phyloP scores from a whole-genome alignment of 192 early-diverging fungal genomes.

The Coemansia sp. region DNA sequence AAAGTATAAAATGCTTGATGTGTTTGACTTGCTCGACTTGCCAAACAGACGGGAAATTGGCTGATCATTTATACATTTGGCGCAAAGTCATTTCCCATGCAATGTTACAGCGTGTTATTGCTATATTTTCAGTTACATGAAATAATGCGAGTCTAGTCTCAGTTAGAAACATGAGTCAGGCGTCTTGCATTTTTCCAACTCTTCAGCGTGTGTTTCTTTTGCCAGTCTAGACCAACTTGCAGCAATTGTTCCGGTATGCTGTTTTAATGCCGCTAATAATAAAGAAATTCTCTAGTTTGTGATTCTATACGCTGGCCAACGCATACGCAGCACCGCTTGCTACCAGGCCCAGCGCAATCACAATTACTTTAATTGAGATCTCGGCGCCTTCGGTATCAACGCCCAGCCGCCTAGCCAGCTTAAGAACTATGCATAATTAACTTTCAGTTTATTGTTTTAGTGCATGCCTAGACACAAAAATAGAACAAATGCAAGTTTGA shows the following conservation, averaged over 20 bases:
- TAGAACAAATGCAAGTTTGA: background rate
- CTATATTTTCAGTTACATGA: background rate
- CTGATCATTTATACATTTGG: constrained; percentile 8
- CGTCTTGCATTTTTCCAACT: background rate
- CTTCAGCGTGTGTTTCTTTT: background rate
- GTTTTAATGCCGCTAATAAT: background rate
- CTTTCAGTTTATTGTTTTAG: background rate
- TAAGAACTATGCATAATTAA: constrained; percentile 15
- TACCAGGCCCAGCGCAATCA: constrained; percentile 11
- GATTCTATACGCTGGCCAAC: constrained; percentile 16
- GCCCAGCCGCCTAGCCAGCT: constrained; percentile 27
- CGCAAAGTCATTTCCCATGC: background rate
- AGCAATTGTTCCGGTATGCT: background rate
- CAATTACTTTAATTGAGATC: constrained; percentile 20
- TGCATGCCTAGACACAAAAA: background rate
- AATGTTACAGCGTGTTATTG: background rate
- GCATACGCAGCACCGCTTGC: constrained; percentile 32
- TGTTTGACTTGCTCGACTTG: background rate
- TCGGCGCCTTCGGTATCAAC: constrained; percentile 21
- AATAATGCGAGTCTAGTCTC: background rate
- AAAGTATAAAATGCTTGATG: background rate
- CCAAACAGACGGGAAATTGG: background rate
- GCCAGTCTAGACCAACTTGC: background rate
- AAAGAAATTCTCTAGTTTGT: background rate
- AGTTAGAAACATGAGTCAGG: background rate